These are phyloP conservation scores for Fonsecaea pugnacius DNA, from an alignment of 2,329 filamentous ascomycete species.

Conservation along the genomic window DNA sequence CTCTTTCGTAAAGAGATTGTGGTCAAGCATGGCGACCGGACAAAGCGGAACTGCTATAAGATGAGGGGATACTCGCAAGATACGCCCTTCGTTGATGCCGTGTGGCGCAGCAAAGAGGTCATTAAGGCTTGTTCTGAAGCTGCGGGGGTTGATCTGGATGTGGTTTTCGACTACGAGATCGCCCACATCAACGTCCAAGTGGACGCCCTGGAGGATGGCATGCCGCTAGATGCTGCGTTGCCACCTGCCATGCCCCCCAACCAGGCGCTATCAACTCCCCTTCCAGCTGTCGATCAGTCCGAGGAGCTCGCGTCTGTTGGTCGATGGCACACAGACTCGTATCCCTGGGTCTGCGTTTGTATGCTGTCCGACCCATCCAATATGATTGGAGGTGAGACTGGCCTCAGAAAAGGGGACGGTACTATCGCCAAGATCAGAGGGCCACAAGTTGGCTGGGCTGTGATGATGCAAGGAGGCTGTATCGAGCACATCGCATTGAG, in stretches of 20 bases:
- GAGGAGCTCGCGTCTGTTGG: conserved; percentile 29
- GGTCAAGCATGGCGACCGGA: conserved; percentile 42
- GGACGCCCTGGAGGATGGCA: conserved; percentile 36
- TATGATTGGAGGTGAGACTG: conserved; percentile 42
- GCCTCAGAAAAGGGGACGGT: conserved; percentile 37
- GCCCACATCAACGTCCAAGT: conserved; percentile 40
- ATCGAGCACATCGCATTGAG: conserved; percentile 39
- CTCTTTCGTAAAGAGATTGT: conserved; percentile 36
- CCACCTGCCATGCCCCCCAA: conserved; percentile 24
- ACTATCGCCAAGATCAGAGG: conserved; percentile 30
- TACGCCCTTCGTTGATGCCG: conserved; percentile 42
- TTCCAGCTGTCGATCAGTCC: conserved; percentile 10
- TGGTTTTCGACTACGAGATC: conserved; percentile 38
- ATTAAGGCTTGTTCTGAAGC: conserved; percentile 33
- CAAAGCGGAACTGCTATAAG: conserved; percentile 39
- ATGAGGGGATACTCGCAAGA: conserved; percentile 42
- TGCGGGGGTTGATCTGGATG: conserved; percentile 38
- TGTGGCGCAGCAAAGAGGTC: conserved; percentile 37
- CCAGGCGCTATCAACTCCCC: background rate
- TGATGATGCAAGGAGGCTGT: conserved; percentile 41
- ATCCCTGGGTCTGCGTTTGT: conserved; percentile 41
- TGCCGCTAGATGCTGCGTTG: conserved; percentile 12
- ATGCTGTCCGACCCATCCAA: conserved; percentile 40
- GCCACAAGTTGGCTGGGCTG: conserved; percentile 37
- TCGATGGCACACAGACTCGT: conserved; percentile 35